Base-by-base conservation (phyloP, 176 grass and related monocot genomes). In the Melocanna baccifera region DNA sequence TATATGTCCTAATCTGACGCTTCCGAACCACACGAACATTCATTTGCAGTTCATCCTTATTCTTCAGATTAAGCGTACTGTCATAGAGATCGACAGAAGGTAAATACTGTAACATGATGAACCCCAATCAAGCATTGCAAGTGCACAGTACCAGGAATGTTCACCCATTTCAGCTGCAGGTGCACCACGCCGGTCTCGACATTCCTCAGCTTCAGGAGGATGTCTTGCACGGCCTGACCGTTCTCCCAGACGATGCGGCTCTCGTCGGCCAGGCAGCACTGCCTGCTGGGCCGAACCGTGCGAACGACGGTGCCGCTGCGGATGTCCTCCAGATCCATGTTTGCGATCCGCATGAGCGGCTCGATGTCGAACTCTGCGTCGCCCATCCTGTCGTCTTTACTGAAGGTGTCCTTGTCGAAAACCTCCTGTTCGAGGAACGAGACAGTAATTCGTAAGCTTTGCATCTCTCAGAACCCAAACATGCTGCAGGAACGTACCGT, bases 361-460 rank as follows among this genome's bases (percentile, higher is more conserved):
- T 84, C 83, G 51, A 97, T 50, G 63, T 91, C 88, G 7, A 97
- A 86, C 77, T 97, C 92, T 4, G 94, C 94, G 0, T 94, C 85
- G 1, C 94, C 94, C 94, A 97, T 97, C 7, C 2, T 3, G 67
- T 97, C 94, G n/a, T 97, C 92, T 3, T 39, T 88, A 19, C 83
- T 94, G 42, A 97, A 80, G 1, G 57, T 89, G 77, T 94, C 92
- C 63, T 91, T 91, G 69, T 97, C 92, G 7, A 88, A 92, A 9
- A 94, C 92, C 84, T 94, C 83, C 94, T 97, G 81, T 32, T 14
- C 34, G 20, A 20, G 53, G 9, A n/a, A n/a, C 1, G 20, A n/a
- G 53, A 57, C 20, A 53, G 18, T 2, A 11, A 2, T 20, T n/a
- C 3, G 30, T 36, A 15, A 69, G 19, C 12, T 39, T 10, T 37